Percentiles rank a stretch among this genome's conserved stretches.
Conservation (phyloP, 1,139 yeast genomes). For the Yamadazyma atlantica region DNA sequence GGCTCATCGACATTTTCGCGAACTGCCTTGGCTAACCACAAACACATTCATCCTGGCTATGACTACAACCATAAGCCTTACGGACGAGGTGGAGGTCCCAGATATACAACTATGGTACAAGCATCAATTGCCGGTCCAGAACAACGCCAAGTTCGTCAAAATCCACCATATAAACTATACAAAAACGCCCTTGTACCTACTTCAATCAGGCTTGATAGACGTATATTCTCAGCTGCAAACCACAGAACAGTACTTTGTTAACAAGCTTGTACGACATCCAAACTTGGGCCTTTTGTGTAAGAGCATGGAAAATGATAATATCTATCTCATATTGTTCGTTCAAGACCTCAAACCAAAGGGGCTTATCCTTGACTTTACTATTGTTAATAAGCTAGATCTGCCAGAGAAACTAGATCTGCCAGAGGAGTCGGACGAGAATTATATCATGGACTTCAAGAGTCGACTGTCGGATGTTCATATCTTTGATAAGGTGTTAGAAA, state of each 20-base stretch:
- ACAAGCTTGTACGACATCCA: slow-evolving; percentile 17
- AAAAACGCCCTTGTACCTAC: slow-evolving; percentile 30
- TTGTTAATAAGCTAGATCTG: slow-evolving; percentile 5
- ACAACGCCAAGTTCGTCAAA: slow-evolving; percentile 9
- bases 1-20: background rate
- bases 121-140: slow-evolving; percentile 7
- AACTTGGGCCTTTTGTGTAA: slow-evolving; percentile 20
- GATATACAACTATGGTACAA: slow-evolving; percentile 31
- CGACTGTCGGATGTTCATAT: slow-evolving; percentile 15
- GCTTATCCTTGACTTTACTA: slow-evolving; percentile 18
- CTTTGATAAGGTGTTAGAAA: slow-evolving; percentile 38
- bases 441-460: slow-evolving; percentile 11
- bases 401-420: background rate
- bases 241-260: slow-evolving; percentile 27
- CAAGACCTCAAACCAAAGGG: slow-evolving; percentile 19
- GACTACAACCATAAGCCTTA: slow-evolving; percentile 5
- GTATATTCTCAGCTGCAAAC: slow-evolving; percentile 25
- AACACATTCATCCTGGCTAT: too few species aligned
- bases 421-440: slow-evolving; percentile 2
- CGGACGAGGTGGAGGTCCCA: slow-evolving; percentile 10
- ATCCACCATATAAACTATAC: slow-evolving; percentile 20
- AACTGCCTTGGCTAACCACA: too few species aligned
- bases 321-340: slow-evolving; percentile 22
- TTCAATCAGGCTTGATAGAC: slow-evolving; percentile 22
- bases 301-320: slow-evolving; percentile 11